Evolutionary conservation across 164 flowering plant species (phyloP).

Genomic region (Vitis cinerea): DNA sequence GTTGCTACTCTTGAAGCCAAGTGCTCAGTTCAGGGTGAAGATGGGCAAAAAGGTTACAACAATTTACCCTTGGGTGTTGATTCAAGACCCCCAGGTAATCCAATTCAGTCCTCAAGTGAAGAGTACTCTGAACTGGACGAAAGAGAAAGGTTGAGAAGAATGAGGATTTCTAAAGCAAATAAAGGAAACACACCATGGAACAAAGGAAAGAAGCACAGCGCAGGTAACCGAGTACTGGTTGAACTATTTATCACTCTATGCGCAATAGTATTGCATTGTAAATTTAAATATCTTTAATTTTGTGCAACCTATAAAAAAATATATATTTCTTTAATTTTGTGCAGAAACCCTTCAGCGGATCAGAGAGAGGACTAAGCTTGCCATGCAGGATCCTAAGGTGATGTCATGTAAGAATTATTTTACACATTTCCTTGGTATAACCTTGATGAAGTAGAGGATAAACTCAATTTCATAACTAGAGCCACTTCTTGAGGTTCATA

Average conservation of each 20-base stretch:
- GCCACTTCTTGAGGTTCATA: background rate
- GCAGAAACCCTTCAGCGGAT: slow-evolving; percentile 84
- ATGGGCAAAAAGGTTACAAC: slow-evolving; percentile 13
- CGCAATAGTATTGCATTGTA: background rate
- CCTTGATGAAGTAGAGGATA: background rate
- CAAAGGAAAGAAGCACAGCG: slow-evolving; percentile 93
- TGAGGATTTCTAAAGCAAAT: slow-evolving; percentile 87
- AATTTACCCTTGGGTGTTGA: slow-evolving; percentile 18
- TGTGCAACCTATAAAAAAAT: background rate
- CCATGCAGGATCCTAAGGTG: slow-evolving; percentile 91
- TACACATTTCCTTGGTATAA: slow-evolving; percentile 12
- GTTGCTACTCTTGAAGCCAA: slow-evolving; percentile 65
- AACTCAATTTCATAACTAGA: background rate
- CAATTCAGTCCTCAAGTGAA: slow-evolving; percentile 24
- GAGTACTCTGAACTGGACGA: slow-evolving; percentile 43
- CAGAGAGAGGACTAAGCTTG: slow-evolving; percentile 66
- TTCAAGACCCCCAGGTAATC: slow-evolving; percentile 15
- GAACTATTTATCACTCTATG: background rate
- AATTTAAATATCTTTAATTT: background rate
- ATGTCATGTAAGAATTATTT: slow-evolving; percentile 67
- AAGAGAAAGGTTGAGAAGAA: slow-evolving; percentile 72
- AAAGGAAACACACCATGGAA: slow-evolving; percentile 95
- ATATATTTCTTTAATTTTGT: slow-evolving; percentile 7
- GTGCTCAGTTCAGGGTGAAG: slow-evolving; percentile 23
- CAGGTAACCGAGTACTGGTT: slow-evolving; percentile 42